Conservation (phyloP, 495 filamentous ascomycete genomes). For the Penicillium pancosmium region DNA sequence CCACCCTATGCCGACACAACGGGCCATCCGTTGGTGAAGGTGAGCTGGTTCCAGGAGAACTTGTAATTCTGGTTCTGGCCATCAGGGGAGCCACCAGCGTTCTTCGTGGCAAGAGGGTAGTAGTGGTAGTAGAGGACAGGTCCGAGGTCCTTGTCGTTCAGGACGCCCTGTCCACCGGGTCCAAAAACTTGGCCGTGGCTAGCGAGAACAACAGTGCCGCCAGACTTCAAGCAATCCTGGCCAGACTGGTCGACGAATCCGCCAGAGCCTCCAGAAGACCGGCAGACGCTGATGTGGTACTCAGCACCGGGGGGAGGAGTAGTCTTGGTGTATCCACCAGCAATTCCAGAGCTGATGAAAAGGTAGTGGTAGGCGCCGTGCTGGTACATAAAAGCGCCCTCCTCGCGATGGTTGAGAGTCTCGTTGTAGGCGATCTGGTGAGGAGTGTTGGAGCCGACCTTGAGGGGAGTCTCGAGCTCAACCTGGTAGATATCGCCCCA, state of each 20-base stretch:
- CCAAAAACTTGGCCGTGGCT: slow-evolving; percentile 67
- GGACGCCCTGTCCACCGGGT: slow-evolving; percentile 66
- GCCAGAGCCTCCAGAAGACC: slow-evolving; percentile 54
- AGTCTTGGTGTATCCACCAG: slow-evolving; percentile 56
- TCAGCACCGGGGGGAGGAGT: slow-evolving; percentile 59
- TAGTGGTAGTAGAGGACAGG: slow-evolving; percentile 76
- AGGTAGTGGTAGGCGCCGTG: slow-evolving; percentile 64
- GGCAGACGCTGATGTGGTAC: slow-evolving; percentile 68
- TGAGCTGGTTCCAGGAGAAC: slow-evolving; percentile 67
- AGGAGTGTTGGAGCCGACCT: slow-evolving; percentile 35
- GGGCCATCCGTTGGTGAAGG: slow-evolving; percentile 65
- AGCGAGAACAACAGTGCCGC: slow-evolving; percentile 65
- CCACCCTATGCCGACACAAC: slow-evolving; percentile 10
- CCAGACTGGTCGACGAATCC: slow-evolving; percentile 65
- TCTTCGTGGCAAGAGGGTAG: slow-evolving; percentile 47
- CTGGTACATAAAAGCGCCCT: slow-evolving; percentile 61
- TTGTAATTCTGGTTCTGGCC: slow-evolving; percentile 45
- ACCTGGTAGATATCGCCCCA: slow-evolving; percentile 71
- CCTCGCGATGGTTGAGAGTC: slow-evolving; percentile 55
- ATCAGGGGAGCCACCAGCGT: slow-evolving; percentile 48
- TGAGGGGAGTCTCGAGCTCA: slow-evolving; percentile 49
- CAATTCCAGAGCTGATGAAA: slow-evolving; percentile 64
- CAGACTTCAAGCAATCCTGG: slow-evolving; percentile 54
- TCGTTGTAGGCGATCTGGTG: slow-evolving; percentile 59
- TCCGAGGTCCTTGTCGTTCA: slow-evolving; percentile 46